Evolutionary conservation across 208 protist genomes (phyloP).

Genomic region (Kentomonas sorsogonicus): DNA sequence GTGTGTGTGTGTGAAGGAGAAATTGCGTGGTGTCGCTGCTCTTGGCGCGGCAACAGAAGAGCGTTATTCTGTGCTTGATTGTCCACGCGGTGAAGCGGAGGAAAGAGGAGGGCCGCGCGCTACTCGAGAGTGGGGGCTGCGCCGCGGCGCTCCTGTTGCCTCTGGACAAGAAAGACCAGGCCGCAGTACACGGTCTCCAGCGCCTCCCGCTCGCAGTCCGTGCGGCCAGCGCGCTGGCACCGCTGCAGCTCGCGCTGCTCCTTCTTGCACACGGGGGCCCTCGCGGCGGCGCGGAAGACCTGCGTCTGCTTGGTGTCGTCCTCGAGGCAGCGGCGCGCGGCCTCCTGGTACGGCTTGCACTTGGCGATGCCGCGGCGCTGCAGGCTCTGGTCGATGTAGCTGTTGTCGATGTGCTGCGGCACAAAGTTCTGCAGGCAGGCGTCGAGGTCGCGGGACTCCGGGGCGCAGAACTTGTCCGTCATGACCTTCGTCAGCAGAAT

Average conservation of each 20-base stretch:
- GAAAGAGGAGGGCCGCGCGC: too few relatives aligned
- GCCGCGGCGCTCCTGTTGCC: conserved; percentile 32
- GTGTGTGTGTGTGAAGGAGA: too few relatives aligned
- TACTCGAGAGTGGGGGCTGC: background rate
- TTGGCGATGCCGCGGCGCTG: conserved; percentile 63
- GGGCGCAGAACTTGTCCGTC: conserved; percentile 71
- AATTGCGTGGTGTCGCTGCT: too few relatives aligned
- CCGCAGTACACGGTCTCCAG: conserved; percentile 81
- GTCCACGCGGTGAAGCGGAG: too few relatives aligned
- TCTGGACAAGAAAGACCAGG: conserved; percentile 74
- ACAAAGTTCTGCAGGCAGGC: conserved; percentile 88
- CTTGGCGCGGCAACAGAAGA: too few relatives aligned
- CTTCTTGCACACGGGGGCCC: conserved; percentile 52
- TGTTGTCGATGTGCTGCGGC: conserved; percentile 58
- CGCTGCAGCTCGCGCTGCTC: conserved; percentile 44
- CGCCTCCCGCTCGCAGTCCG: conserved; percentile 75
- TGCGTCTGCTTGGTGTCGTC: conserved; percentile 77
- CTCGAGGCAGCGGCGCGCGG: conserved; percentile 53
- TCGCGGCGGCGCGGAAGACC: conserved; percentile 59
- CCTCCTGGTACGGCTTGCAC: conserved; percentile 73
- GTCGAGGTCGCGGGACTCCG: conserved; percentile 62
- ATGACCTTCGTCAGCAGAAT: conserved; percentile 83
- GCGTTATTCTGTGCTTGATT: too few relatives aligned
- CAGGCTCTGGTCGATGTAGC: conserved; percentile 78
- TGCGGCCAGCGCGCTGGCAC: conserved; percentile 39